Evolutionary conservation across 2,329 filamentous ascomycete species (phyloP), one percentile per base, ranked within the genome.

Genomic region (Monosporascus sp.): DNA sequence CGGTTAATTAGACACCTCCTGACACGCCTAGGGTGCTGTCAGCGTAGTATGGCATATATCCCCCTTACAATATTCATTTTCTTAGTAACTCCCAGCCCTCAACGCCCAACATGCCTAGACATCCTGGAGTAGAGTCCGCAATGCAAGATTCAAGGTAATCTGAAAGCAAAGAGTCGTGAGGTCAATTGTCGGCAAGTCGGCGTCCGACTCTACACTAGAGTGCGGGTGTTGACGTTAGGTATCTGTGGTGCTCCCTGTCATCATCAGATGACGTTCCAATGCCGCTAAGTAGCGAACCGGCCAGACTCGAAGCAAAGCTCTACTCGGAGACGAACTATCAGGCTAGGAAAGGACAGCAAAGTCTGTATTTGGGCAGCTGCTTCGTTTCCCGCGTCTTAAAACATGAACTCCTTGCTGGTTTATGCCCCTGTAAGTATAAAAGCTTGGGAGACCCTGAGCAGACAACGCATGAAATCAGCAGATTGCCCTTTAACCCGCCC

Each of bases 251-350:
- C 59, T 54, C 43, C 55, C 35, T 55, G 49, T 55, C 50, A 52
- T 63, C 57, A 63, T 62, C 60, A 24, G 60, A 59, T 58, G 59
- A 64, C 62, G 59, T 65, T 65, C 62, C 61, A 65, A 59, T 61
- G 56, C 49, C 19, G 49, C 45, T 52, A 37, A 47, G 45, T 52
- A 52, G 40, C 37, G 47, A 49, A 49, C 45, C 38, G 52, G 54
- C 48, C 24, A 7, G 11, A 22, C 22, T n/a, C 43, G 7, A 31
- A 6, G 38, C 17, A 41, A 20, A 41, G 17, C 17, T 19, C 19
- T 58, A 49, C 54, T 49, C 45, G 38, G 40, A 50, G 55, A 56
- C 53, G 61, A 54, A 55, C 50, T 37, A 27, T 52, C 50, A 44
- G 26, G 48, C 14, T 7, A 26, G 43, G 49, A 55, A 51, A 50